These are phyloP conservation scores for Waitea zeae DNA, from an alignment of 1,284 basidiomycete genomes.

Conservation along the genomic window DNA sequence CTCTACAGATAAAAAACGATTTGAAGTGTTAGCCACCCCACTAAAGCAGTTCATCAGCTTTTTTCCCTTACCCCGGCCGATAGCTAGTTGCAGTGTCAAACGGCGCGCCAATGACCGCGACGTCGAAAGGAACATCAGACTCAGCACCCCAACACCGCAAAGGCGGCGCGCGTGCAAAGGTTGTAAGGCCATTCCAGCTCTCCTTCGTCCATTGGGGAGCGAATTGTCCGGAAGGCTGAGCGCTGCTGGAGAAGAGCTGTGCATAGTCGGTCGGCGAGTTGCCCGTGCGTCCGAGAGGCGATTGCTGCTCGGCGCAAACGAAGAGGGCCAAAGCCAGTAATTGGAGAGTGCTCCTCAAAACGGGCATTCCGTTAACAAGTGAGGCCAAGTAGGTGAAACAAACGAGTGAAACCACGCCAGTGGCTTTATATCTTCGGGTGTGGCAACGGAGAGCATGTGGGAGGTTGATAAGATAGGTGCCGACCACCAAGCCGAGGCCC, in stretches of 20 bases:
- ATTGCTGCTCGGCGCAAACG: not conserved
- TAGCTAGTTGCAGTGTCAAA: conserved; percentile 18
- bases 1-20: conserved; percentile 7
- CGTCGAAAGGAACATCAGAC: conserved; percentile 12
- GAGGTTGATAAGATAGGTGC: too few species aligned
- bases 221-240: conserved; percentile 5
- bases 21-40: not conserved
- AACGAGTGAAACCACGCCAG: too few species aligned
- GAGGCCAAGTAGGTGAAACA: too few species aligned
- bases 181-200: conserved; percentile 15
- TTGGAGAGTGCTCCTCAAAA: too few species aligned
- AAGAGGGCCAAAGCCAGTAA: not conserved
- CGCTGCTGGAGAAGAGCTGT: conserved; percentile 10
- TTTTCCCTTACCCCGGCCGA: conserved; percentile 13
- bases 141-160: conserved; percentile 16
- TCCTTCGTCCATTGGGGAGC: conserved; percentile 10
- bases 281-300: not conserved
- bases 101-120: conserved; percentile 16
- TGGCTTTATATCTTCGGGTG: too few species aligned
- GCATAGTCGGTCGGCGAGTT: conserved; percentile 9
- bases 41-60: not conserved
- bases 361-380: too few species aligned
- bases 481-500: too few species aligned
- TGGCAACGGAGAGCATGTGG: too few species aligned
- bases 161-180: conserved; percentile 13